Conservation (phyloP, 257 asterid species). For the Gynochthodes officinalis region DNA sequence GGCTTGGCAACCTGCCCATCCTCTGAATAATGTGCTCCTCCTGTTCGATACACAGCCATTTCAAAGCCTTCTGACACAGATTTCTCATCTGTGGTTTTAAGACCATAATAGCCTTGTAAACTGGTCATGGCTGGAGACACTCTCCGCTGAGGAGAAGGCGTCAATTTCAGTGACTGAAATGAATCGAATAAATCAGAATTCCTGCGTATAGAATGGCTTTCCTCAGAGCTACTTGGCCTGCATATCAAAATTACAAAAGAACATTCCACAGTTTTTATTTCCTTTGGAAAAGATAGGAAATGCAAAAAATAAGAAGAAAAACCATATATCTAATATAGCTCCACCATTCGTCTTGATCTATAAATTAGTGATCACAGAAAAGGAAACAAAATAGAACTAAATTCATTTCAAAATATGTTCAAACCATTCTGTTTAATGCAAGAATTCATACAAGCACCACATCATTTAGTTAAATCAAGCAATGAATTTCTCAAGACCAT, state of each 20-base stretch:
- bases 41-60: conserved; percentile 54
- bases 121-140: conserved; percentile 62
- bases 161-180: conserved; percentile 64
- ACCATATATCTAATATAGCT: background rate
- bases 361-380: background rate
- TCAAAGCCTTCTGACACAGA: conserved; percentile 48
- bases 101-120: conserved; percentile 59
- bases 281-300: background rate
- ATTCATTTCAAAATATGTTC: background rate
- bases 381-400: background rate
- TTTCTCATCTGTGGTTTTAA: conserved; percentile 35
- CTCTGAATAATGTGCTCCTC: conserved; percentile 45
- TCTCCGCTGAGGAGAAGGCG: conserved; percentile 48
- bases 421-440: background rate
- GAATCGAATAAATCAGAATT: conserved; percentile 73
- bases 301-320: background rate
- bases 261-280: background rate
- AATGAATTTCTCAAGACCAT: background rate
- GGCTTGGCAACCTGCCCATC: conserved; percentile 40
- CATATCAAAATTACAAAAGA: conserved; percentile 11
- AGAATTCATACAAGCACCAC: background rate
- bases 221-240: conserved; percentile 64
- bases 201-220: conserved; percentile 41
- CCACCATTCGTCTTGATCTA: background rate
- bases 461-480: background rate